These are phyloP conservation scores for Nicotiana rustica DNA, from an alignment of 305 asterid genomes.

Conservation along the genomic window DNA sequence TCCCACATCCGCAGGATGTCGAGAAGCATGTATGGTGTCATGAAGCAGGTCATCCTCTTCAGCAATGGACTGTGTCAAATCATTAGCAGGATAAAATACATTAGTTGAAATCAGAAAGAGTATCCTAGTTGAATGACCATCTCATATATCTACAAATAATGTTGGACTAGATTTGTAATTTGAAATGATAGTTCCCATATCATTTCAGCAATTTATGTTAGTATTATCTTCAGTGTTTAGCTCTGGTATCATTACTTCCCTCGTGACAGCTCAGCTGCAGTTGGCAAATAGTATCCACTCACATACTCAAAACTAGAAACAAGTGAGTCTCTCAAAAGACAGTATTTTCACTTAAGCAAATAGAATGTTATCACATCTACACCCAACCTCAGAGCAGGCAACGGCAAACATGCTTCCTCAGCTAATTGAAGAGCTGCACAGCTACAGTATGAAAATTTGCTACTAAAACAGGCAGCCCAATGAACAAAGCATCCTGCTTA, in stretches of 20 bases:
- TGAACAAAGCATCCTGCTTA: too few species aligned
- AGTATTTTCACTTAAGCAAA: not conserved
- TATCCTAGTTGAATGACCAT: slow-evolving; percentile 18
- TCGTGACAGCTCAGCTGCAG: not conserved
- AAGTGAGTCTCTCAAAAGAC: not conserved
- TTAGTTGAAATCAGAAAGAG: slow-evolving; percentile 15
- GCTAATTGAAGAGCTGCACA: slow-evolving; percentile 24
- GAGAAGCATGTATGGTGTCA: slow-evolving; percentile 51
- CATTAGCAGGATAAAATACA: slow-evolving; percentile 27
- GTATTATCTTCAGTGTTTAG: not conserved
- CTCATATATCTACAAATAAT: not conserved
- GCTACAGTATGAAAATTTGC: not conserved
- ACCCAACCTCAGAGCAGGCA: not conserved
- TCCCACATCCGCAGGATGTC: slow-evolving; percentile 45
- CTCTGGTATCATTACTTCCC: not conserved
- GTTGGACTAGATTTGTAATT: slow-evolving; percentile 13
- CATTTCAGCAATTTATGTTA: slow-evolving; percentile 11
- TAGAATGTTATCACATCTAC: slow-evolving; percentile 19
- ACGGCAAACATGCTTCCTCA: slow-evolving; percentile 14
- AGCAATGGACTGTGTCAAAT: slow-evolving; percentile 62
- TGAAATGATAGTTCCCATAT: not conserved
- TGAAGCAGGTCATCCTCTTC: slow-evolving; percentile 82
- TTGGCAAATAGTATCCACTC: slow-evolving; percentile 19
- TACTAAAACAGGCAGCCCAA: not conserved
- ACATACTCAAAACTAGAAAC: not conserved